Base-by-base conservation (phyloP, 2,329 filamentous ascomycete species). In the Immersiporthe knoxdaviesiana region DNA sequence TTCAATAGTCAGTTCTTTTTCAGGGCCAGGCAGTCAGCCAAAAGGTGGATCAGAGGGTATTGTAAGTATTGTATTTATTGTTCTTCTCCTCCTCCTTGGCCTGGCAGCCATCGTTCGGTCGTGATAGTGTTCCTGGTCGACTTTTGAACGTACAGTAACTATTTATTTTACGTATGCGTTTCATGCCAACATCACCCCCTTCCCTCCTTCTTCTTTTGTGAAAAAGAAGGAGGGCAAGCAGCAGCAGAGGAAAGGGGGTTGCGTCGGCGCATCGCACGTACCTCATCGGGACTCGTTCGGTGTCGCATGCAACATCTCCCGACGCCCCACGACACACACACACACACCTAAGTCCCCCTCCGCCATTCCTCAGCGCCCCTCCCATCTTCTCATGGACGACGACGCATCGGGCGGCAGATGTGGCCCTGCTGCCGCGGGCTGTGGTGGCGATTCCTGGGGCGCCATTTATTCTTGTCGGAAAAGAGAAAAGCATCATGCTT, bases 221-320 rank as follows among this genome's bases (percentile, higher is more conserved):
- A n/a, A 59, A 59, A 59, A 59, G 56, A 59, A 59, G 56, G 56
- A 59, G 56, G 21, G 32, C 21, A 56, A 56, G 27, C 24, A 30
- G 52, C 50, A 27, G 24, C 44, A 27, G 24, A 30, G 27, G 4
- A 4, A 56, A 27, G 50, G 4, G 27, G 52, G 24, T 11, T 56
- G 52, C 27, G 52, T 30, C 14, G 52, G 52, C 16, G 27, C 52
- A 30, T 54, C 18, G 30, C 21, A 59, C 24, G 32, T 37, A 59
- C 56, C 30, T 59, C 32, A 59, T 37, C 56, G 56, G 56, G 56
- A 24, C 32, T 37, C 56, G 56, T 59, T 56, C 56, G 56, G 32
- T 59, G 30, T 59, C 5, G 56, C 56, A 59, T 59, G 56, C 56
- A 59, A 59, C 56, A 59, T 59, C 37, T 37, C 32, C 56, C 56